Conservation (phyloP, 73 alveolate species). For the Strombidium stylifer region DNA sequence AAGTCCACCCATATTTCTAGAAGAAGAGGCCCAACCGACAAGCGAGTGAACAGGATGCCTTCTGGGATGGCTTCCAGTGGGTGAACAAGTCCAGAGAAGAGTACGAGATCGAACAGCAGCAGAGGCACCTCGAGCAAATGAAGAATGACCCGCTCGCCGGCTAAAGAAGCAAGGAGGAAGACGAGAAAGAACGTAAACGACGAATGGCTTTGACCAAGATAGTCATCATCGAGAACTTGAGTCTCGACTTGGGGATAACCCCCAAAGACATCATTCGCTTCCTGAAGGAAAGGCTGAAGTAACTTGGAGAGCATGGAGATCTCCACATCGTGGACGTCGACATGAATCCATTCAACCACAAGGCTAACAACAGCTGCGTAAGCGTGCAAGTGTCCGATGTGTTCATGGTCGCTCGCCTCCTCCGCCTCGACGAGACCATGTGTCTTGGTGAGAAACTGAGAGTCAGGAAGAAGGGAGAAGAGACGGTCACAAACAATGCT, state of each 20-base stretch:
- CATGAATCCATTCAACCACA: too few relatives aligned
- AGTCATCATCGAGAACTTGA: constrained; percentile 22
- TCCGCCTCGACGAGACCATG: constrained; percentile 37
- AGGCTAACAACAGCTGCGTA: constrained; percentile 38
- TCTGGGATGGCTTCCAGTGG: constrained; percentile 77
- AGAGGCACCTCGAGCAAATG: too few relatives aligned
- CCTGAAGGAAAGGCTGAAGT: constrained; percentile 8
- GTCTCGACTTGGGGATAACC: constrained; percentile 40
- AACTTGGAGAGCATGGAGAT: constrained; percentile 10
- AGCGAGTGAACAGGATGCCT: constrained; percentile 9
- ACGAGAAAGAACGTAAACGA: constrained; percentile 12
- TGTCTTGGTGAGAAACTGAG: constrained; percentile 44
- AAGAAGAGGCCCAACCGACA: neutral
- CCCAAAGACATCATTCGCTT: constrained; percentile 38
- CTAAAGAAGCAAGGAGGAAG: constrained; percentile 18
- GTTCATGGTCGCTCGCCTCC: constrained; percentile 23
- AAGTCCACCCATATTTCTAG: constrained; percentile 42
- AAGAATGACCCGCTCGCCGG: constrained; percentile 35
- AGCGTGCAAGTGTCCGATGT: constrained; percentile 35
- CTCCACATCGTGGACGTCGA: constrained; percentile 29
- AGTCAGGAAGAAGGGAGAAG: constrained; percentile 28
- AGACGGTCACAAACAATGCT: constrained; percentile 41
- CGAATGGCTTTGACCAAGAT: constrained; percentile 43
- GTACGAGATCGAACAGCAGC: neutral
- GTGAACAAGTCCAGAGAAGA: constrained; percentile 13